Conservation (phyloP, 805 yeast species). For the Osmozyma mogii region DNA sequence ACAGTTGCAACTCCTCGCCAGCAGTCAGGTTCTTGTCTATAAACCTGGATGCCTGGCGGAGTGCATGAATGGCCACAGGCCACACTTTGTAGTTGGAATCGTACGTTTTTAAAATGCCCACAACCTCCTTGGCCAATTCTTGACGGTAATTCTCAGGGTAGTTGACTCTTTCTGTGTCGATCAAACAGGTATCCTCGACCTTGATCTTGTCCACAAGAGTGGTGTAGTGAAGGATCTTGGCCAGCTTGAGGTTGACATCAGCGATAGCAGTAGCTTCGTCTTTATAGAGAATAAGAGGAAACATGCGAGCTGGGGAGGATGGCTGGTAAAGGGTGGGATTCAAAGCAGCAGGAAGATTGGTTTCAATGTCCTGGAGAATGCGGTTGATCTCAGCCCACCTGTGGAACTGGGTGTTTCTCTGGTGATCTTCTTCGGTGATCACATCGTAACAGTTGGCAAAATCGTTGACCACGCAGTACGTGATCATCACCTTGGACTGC, state of each 20-base stretch:
- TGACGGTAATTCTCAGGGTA: constrained; percentile 20
- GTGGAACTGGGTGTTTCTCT: constrained; percentile 14
- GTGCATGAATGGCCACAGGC: constrained; percentile 28
- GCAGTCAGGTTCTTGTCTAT: constrained; percentile 6
- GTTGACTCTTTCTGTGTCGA: constrained; percentile 14
- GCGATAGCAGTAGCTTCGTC: constrained; percentile 30
- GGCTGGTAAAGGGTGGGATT: constrained; percentile 28
- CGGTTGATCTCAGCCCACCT: constrained; percentile 23
- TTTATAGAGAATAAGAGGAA: constrained; percentile 27
- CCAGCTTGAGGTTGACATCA: constrained; percentile 22
- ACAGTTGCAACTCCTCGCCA: constrained; percentile 7
- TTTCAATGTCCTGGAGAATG: constrained; percentile 22
- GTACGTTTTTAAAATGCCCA: constrained; percentile 33
- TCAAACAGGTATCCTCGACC: constrained; percentile 10
- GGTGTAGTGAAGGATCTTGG: constrained; percentile 23
- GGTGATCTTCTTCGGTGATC: constrained; percentile 18
- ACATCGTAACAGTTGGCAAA: constrained; percentile 20
- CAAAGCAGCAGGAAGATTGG: constrained; percentile 19
- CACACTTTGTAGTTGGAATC: constrained; percentile 25
- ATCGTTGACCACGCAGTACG: constrained; percentile 22
- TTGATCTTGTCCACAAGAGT: constrained; percentile 7
- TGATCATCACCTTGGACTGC: constrained; percentile 23
- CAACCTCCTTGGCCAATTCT: constrained; percentile 25
- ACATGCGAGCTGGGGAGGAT: constrained; percentile 12
- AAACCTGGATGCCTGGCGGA: constrained; percentile 17